phyloP scores from a whole-genome alignment of 768 basidiomycete species.

The Kwoniella dejecticola region DNA sequence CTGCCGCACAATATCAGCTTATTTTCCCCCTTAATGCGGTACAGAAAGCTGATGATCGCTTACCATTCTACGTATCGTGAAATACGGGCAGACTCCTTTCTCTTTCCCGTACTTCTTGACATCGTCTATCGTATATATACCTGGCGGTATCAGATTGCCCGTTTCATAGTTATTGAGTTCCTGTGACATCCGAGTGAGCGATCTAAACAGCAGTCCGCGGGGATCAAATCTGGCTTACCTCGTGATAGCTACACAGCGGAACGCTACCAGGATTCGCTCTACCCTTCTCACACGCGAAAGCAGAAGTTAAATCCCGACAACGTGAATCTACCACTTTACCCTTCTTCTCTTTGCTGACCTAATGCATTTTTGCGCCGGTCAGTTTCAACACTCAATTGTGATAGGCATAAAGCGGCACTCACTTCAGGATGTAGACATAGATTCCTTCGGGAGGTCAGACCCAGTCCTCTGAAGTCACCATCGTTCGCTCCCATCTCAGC shows the following conservation, averaged over 20 bases:
- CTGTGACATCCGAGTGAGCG: conserved; percentile 58
- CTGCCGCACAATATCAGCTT: conserved; percentile 58
- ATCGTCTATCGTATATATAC: conserved; percentile 93
- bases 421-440: conserved; percentile 94
- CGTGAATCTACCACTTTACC: conserved; percentile 95
- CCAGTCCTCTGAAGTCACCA: conserved; percentile 78
- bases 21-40: no score
- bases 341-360: conserved; percentile 98
- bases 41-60: conserved; percentile 30
- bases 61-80: conserved; percentile 93
- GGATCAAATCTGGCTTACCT: conserved; percentile 62
- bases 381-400: not conserved
- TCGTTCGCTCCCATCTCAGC: conserved; percentile 69
- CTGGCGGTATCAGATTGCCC: conserved; percentile 76
- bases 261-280: conserved; percentile 84
- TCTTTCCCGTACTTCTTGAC: conserved; percentile 84
- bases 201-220: not conserved
- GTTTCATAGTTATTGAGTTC: conserved; percentile 78
- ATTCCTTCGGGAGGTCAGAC: conserved; percentile 93
- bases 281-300: conserved; percentile 78
- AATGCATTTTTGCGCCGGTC: not conserved
- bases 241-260: conserved; percentile 91
- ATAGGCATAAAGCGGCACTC: no score
- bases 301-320: conserved; percentile 90
- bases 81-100: conserved; percentile 88